Evolutionary conservation across 1,139 yeast genomes (phyloP).

Genomic region (Yamadazyma atmosphaerica): DNA sequence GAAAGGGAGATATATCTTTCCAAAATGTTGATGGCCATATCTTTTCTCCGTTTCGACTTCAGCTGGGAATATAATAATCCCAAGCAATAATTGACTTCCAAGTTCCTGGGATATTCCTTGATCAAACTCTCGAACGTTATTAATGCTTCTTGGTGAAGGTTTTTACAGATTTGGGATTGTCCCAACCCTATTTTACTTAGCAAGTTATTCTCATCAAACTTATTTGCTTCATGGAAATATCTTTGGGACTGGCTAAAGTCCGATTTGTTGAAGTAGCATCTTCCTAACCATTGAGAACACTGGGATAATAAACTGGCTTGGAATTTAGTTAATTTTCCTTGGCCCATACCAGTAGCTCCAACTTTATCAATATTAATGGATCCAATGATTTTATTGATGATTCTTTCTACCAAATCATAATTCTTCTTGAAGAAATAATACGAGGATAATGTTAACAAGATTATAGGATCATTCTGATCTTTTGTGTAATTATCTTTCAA

Average conservation of each 20-base stretch:
- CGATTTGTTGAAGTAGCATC: conserved; percentile 61
- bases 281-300: conserved; percentile 82
- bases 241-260: conserved; percentile 71
- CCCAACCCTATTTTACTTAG: conserved; percentile 83
- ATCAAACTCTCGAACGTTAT: conserved; percentile 78
- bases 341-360: conserved; percentile 16
- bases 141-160: conserved; percentile 79
- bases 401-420: conserved; percentile 54
- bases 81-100: conserved; percentile 74
- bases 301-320: conserved; percentile 59
- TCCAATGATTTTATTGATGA: conserved; percentile 53
- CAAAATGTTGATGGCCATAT: conserved; percentile 62
- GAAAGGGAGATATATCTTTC: conserved; percentile 73
- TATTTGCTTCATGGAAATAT: conserved; percentile 71
- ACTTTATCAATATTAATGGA: conserved; percentile 25
- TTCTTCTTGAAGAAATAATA: conserved; percentile 64
- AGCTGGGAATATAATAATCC: conserved; percentile 70
- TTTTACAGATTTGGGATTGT: conserved; percentile 76
- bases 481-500: conserved; percentile 29
- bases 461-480: conserved; percentile 34
- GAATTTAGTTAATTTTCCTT: conserved; percentile 26
- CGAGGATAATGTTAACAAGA: conserved; percentile 46
- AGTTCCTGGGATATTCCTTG: conserved; percentile 64
- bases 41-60: conserved; percentile 34
- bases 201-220: conserved; percentile 58